These are phyloP conservation scores for Tetracladium maxilliforme DNA, from an alignment of 2,329 filamentous ascomycete genomes.

Conservation along the genomic window DNA sequence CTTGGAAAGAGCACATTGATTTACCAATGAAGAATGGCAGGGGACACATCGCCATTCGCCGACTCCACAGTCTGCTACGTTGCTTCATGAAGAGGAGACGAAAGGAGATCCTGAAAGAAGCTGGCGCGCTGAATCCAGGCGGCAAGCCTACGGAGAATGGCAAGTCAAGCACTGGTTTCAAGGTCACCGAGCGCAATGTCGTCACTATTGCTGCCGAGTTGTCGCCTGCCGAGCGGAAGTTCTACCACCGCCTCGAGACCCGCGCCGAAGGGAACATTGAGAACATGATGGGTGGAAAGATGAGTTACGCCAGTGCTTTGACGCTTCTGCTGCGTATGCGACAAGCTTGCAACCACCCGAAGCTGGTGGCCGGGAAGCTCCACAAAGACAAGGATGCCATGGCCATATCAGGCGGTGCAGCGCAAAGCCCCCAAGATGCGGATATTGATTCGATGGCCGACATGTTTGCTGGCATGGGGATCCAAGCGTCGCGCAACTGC, in stretches of 20 bases:
- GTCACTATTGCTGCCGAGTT: conserved; percentile 68
- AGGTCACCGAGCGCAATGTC: conserved; percentile 83
- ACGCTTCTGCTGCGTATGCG: conserved; percentile 80
- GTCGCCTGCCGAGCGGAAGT: conserved; percentile 63
- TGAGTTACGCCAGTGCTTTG: conserved; percentile 88
- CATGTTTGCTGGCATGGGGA: conserved; percentile 70
- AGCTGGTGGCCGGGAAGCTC: conserved; percentile 72
- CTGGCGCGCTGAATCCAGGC: conserved; percentile 65
- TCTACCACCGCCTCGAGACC: conserved; percentile 72
- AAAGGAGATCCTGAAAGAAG: conserved; percentile 88
- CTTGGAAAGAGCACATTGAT: conserved; percentile 89
- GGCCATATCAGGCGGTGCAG: conserved; percentile 36
- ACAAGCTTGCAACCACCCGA: conserved; percentile 90
- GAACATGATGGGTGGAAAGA: conserved; percentile 69
- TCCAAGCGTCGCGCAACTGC: too few relatives aligned
- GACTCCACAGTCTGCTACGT: conserved; percentile 71
- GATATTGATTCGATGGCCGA: conserved; percentile 76
- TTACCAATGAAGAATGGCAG: conserved; percentile 78
- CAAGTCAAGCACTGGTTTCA: conserved; percentile 51
- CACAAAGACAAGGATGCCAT: conserved; percentile 80
- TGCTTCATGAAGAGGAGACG: conserved; percentile 99
- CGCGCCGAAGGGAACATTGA: conserved; percentile 79
- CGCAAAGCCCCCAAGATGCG: conserved; percentile 32
- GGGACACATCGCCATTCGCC: conserved; percentile 75
- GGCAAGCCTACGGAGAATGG: conserved; percentile 38